phyloP scores from a whole-genome alignment of 148 eudicot species.

The Salicornia ramosissima region DNA sequence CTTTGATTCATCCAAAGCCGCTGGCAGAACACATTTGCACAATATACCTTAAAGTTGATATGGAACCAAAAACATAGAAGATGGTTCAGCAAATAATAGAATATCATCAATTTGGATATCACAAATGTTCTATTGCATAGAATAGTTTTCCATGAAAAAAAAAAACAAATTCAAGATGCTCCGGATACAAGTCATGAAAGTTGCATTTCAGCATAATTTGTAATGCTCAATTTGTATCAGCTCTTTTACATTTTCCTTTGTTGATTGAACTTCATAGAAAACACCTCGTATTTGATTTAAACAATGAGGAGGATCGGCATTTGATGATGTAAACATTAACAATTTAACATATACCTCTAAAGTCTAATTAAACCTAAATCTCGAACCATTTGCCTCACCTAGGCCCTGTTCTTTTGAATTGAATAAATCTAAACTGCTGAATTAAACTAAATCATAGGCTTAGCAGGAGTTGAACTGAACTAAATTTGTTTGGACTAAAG shows the following conservation, averaged over 20 bases:
- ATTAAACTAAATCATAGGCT: too few relatives aligned
- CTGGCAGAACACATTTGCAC: conserved; percentile 88
- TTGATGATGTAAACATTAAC: too few relatives aligned
- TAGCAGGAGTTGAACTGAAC: too few relatives aligned
- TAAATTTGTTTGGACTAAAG: too few relatives aligned
- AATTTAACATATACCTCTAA: not conserved
- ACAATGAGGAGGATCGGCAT: too few relatives aligned
- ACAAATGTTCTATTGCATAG: too few relatives aligned
- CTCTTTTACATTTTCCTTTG: too few relatives aligned
- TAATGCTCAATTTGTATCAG: too few relatives aligned
- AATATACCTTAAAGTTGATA: conserved; percentile 51
- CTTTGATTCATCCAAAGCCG: conserved; percentile 69
- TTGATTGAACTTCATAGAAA: not conserved
- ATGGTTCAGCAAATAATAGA: not conserved
- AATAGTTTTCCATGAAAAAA: not conserved
- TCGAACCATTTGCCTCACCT: not conserved
- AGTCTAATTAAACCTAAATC: not conserved
- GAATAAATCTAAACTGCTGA: too few relatives aligned
- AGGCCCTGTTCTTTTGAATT: too few relatives aligned
- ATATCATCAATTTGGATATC: not conserved
- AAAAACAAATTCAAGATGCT: not conserved
- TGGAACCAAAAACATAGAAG: not conserved
- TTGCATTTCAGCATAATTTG: not conserved
- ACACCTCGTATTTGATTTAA: not conserved
- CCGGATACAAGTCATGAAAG: not conserved